Base-by-base conservation (phyloP, 1,284 basidiomycete genomes). In the Butyriboletus appendiculatus region DNA sequence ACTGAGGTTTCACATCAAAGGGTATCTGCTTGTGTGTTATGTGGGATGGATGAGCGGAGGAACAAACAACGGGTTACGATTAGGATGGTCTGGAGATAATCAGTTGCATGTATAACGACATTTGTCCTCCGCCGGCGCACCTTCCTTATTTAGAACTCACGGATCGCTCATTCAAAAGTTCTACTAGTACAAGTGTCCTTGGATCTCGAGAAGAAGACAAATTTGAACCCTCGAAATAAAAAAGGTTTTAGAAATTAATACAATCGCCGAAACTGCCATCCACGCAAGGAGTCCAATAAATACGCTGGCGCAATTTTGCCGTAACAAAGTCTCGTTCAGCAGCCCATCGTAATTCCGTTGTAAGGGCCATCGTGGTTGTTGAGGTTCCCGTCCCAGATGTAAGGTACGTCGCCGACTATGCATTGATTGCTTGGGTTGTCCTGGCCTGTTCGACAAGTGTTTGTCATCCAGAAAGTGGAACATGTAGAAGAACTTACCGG, bases 291-390 rank as follows among this genome's bases (percentile, higher is more conserved):
- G 18, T 22, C 26, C 15, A 24, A 11, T 4, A 32, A 48, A 28
- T 5, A 56, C 22, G 3, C 11, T 4, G 1, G 18, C 15, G 11
- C 8, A 5, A 15, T 28, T 18, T 54, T 26, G 5, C 16, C 16
- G 2, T 0, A n/a, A 22, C 39, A 24, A 18, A 30, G n/a, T 32
- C 22, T 11, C 24, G 1, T 41, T 66, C 33, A 70, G n/a, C 66
- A 70, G 0, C 76, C 76, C 76, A 88, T 85, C 24, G 49, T 60
- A 20, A 88, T 69, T 11, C 78, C 79, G 53, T 83, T 78, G 61
- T 85, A 88, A 8, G 84, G 84, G 7, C 82, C 82, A 55, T 74
- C 68, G 61, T 90, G 87, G 59, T 88, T 68, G 5, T 48, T 34
- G 33, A 70, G 50, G 38, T 75, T 57, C 1, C 81, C 78, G 0